A percentile compares a stretch with the other conserved stretches of the same genome.
These are phyloP conservation scores for Bryum argenteum DNA, from an alignment of 225 moss, liverwort and hornwort species.

Conservation along the genomic window DNA sequence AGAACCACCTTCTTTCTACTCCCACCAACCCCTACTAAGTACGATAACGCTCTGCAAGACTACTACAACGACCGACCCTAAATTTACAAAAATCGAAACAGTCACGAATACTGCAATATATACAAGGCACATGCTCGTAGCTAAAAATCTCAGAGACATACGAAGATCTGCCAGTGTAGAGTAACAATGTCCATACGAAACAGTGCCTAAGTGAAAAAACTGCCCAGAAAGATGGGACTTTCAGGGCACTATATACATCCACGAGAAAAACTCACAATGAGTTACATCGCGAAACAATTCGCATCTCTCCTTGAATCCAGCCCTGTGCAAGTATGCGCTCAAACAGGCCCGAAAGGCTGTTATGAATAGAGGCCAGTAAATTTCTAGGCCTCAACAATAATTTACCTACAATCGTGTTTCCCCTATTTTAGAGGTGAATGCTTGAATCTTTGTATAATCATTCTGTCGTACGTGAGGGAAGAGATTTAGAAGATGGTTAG, in stretches of 20 bases:
- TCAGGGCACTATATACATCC: slow-evolving; percentile 22
- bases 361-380: neutral
- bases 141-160: neutral
- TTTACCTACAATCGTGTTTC: slow-evolving; percentile 29
- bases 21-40: too few relatives aligned
- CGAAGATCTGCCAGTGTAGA: slow-evolving; percentile 14
- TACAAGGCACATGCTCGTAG: too few relatives aligned
- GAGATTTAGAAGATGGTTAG: slow-evolving; percentile 56
- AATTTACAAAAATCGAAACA: too few relatives aligned
- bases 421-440: slow-evolving; percentile 30
- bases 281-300: slow-evolving; percentile 13
- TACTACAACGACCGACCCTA: too few relatives aligned
- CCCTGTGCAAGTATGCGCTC: slow-evolving; percentile 26
- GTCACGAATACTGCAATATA: too few relatives aligned
- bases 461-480: slow-evolving; percentile 49
- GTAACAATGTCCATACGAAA: slow-evolving; percentile 26
- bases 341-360: slow-evolving; percentile 23
- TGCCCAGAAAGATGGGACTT: slow-evolving; percentile 17
- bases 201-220: slow-evolving; percentile 6
- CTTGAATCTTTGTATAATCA: slow-evolving; percentile 49
- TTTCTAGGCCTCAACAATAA: slow-evolving; percentile 6
- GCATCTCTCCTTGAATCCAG: neutral
- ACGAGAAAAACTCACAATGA: slow-evolving; percentile 12
- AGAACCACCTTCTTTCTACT: too few relatives aligned
- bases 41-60: too few relatives aligned